phyloP scores from a whole-genome alignment of 2,329 filamentous ascomycete genomes.

The Metarhizium humberi region DNA sequence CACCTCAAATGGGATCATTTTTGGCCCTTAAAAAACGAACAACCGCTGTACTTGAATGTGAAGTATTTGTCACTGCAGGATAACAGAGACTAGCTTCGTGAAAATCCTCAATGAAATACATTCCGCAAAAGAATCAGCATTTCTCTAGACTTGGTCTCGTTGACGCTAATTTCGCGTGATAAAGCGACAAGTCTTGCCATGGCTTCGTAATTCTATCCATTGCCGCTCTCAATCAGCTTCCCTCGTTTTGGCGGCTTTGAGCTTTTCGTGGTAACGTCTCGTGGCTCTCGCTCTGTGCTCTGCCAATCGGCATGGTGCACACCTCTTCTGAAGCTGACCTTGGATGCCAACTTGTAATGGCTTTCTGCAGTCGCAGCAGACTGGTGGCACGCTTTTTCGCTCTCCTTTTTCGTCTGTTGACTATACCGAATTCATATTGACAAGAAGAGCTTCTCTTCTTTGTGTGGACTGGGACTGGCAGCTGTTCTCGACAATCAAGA shows the following conservation, averaged over 20 bases:
- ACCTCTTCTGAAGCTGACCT: too few species aligned
- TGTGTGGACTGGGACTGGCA: too few species aligned
- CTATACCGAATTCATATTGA: too few species aligned
- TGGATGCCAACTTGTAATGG: too few species aligned
- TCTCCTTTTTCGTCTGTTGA: too few species aligned
- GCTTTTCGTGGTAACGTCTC: too few species aligned
- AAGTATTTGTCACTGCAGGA: conserved; percentile 7
- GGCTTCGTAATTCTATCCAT: neutral
- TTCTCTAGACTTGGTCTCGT: conserved; percentile 9
- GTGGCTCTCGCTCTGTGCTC: too few species aligned
- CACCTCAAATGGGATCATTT: neutral
- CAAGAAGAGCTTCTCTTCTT: too few species aligned
- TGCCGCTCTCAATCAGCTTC: neutral
- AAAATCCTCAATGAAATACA: conserved; percentile 5
- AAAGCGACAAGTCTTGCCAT: conserved; percentile 1
- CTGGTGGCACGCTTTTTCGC: too few species aligned
- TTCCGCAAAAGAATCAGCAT: conserved; percentile 10
- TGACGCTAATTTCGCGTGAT: conserved; percentile 4
- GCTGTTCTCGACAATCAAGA: too few species aligned
- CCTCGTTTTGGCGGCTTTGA: too few species aligned
- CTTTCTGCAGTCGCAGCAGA: too few species aligned
- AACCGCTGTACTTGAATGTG: conserved; percentile 8
- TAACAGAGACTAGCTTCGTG: conserved; percentile 7
- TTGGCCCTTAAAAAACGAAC: conserved; percentile 6
- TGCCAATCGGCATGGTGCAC: neutral